These are phyloP conservation scores for Ambrosia hybrid DNA, from an alignment of 140 eudicot species.

Conservation along the genomic window DNA sequence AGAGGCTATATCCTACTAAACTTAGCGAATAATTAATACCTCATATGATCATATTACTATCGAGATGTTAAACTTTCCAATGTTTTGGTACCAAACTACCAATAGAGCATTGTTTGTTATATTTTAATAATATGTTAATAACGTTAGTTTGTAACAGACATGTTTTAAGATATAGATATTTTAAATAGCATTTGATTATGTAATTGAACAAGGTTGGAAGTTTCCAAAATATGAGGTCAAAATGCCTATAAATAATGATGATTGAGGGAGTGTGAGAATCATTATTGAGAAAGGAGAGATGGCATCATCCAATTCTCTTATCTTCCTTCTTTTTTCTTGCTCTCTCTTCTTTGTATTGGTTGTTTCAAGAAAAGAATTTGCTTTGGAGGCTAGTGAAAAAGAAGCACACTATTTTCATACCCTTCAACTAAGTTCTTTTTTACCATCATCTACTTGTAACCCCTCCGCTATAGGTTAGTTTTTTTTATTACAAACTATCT, in stretches of 20 bases:
- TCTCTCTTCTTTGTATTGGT: slow-evolving; percentile 21
- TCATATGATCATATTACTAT: background rate
- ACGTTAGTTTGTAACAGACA: background rate
- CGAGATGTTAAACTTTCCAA: background rate
- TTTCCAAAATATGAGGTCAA: background rate
- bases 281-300: slow-evolving; percentile 17
- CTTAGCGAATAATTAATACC: background rate
- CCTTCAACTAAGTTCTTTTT: slow-evolving; percentile 26
- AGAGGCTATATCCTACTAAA: too few relatives aligned
- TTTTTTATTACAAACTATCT: background rate
- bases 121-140: background rate
- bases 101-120: background rate
- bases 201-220: slow-evolving; percentile 3
- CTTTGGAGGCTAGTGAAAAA: slow-evolving; percentile 8
- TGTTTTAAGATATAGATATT: background rate
- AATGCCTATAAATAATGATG: slow-evolving; percentile 27
- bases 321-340: slow-evolving; percentile 24
- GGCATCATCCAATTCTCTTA: slow-evolving; percentile 22
- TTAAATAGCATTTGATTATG: background rate
- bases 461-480: slow-evolving; percentile 21
- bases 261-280: background rate
- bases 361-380: slow-evolving; percentile 18
- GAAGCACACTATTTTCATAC: slow-evolving; percentile 24
- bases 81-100: background rate
- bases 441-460: slow-evolving; percentile 25